Percentiles rank a stretch among this genome's conserved stretches.
phyloP scores from a whole-genome alignment of 192 early-diverging fungal genomes.

The Kickxella alabastrina region DNA sequence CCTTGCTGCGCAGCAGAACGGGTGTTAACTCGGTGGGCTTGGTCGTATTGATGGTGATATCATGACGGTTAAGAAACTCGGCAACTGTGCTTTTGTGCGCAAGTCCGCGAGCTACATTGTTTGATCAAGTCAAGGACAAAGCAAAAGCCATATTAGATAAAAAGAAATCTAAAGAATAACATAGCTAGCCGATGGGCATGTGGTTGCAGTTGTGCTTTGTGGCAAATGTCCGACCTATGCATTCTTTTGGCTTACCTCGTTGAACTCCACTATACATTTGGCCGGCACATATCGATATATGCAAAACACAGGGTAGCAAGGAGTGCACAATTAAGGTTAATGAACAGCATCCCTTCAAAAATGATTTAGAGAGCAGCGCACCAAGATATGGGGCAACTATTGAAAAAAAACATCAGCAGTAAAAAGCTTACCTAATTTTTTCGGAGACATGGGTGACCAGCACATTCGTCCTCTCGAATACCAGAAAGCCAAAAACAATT shows the following conservation, averaged over 20 bases:
- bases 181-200: too few species aligned
- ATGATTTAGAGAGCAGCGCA: too few species aligned
- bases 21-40: slow-evolving; percentile 43
- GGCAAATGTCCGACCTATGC: too few species aligned
- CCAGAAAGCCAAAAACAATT: slow-evolving; percentile 32
- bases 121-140: neutral
- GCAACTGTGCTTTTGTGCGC: slow-evolving; percentile 43
- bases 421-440: slow-evolving; percentile 40
- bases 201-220: too few species aligned
- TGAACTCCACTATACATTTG: slow-evolving; percentile 4
- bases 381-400: too few species aligned
- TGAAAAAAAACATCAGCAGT: neutral
- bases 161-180: too few species aligned
- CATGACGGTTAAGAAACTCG: slow-evolving; percentile 39
- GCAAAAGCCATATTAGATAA: too few species aligned
- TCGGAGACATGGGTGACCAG: slow-evolving; percentile 47
- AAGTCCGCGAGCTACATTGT: slow-evolving; percentile 41
- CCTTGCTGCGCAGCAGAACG: slow-evolving; percentile 38
- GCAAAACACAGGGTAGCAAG: too few species aligned
- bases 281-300: too few species aligned
- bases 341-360: too few species aligned
- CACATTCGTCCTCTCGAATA: slow-evolving; percentile 43
- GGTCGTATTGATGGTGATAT: slow-evolving; percentile 45
- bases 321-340: too few species aligned
- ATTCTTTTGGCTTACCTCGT: too few species aligned